Conservation (phyloP, 1,284 basidiomycete species). For the Ceratobasidium sp. region DNA sequence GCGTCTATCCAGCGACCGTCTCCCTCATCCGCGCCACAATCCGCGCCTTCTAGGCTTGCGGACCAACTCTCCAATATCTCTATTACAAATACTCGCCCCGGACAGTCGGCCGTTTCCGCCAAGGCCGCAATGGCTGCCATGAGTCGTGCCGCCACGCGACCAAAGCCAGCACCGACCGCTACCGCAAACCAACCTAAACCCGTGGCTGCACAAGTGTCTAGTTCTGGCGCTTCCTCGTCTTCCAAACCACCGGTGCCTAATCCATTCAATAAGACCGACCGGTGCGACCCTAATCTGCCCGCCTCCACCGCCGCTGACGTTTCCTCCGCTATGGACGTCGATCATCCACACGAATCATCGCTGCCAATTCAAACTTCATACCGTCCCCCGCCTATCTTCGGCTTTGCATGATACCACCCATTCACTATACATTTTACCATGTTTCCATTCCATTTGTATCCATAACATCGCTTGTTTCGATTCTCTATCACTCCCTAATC, state of each 20-base stretch:
- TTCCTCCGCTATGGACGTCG: conserved; percentile 50
- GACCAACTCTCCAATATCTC: conserved; percentile 50
- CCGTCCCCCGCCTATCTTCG: conserved; percentile 74
- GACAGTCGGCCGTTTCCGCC: conserved; percentile 46
- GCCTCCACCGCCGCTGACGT: conserved; percentile 45
- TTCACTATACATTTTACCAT: neutral
- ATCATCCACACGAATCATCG: conserved; percentile 45
- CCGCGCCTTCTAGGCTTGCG: conserved; percentile 46
- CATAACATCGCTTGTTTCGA: conserved; percentile 21
- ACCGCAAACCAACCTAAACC: conserved; percentile 34
- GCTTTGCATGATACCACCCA: conserved; percentile 64
- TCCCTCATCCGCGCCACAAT: conserved; percentile 46
- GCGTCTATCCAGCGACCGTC: conserved; percentile 41
- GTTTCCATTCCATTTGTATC: conserved; percentile 21
- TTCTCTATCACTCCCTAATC: conserved; percentile 15
- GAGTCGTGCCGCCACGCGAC: conserved; percentile 57
- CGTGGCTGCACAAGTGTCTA: conserved; percentile 26
- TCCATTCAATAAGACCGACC: conserved; percentile 76
- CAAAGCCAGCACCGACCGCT: conserved; percentile 27
- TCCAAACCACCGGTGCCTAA: conserved; percentile 56
- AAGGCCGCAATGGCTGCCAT: conserved; percentile 64
- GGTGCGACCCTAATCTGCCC: conserved; percentile 67
- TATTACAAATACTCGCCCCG: conserved; percentile 59
- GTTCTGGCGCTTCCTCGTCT: conserved; percentile 46
- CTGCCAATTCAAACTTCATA: conserved; percentile 56